Base-by-base conservation (phyloP, 345 rosid species). In the Cardamine resedifolia region DNA sequence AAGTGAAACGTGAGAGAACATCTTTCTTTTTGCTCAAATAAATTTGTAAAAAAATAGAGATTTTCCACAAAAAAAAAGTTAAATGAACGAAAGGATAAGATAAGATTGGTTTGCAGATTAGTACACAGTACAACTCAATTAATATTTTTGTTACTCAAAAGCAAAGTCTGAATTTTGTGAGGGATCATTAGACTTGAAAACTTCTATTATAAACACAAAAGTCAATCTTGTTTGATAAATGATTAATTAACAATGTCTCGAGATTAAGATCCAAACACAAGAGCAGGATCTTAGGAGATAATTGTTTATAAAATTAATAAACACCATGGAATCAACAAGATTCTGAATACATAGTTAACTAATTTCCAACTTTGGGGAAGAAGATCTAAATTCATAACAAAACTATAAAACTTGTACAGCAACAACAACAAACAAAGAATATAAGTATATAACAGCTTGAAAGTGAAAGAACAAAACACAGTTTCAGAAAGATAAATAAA, bases 1-100 rank as follows among this genome's bases (percentile, higher is more conserved):
- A 75, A 68, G 63, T 67, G 63, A 59, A 74, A 67, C 68, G 44
- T 74, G 61, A 58, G 33, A 5, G 61, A n/a, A 58, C 45, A 49
- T 50, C 41, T 63, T 53, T 72, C 63, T 15, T 43, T 30, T 43
- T 53, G 14, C 70, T 39, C 70, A 51, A 39, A 50, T 50, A 26
- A 67, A 26, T 27, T 39, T 18, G 18, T 24, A n/a, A 36, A 27
- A 48, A 18, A 34, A 11, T 16, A 47, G 18, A 56, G n/a, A 56
- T 24, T 33, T 56, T 24, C 8, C 18, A 1, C 23, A 43, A 30
- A 30, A 50, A 30, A 50, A 44, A 30, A 27, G 23, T 6, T 41
- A 15, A 62, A 41, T 2, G 34, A 39, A 57, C 14, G 55, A 56
- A 12, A 68, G 47, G 79, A 75, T 68, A 68, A 75, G 74, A 75